Conservation (phyloP, 257 asterid genomes). For the Solanum commersonii region DNA sequence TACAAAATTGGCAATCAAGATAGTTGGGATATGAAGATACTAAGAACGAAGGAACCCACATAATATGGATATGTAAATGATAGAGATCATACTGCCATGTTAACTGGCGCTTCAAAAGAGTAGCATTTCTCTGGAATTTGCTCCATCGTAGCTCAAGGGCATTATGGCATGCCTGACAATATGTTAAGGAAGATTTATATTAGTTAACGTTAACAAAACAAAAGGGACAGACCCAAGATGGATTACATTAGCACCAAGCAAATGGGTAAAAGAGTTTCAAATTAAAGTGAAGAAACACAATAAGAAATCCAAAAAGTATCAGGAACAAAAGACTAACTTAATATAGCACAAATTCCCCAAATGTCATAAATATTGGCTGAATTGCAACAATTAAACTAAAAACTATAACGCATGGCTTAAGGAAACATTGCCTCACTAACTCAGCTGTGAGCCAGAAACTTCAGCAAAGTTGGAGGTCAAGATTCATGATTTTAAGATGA, state of each 20-base stretch:
- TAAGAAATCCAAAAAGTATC: not conserved
- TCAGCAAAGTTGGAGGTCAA: not conserved
- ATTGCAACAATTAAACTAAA: not conserved
- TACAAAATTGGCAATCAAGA: slow-evolving; percentile 7
- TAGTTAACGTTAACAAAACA: not conserved
- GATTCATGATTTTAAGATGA: not conserved
- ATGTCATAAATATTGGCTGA: not conserved
- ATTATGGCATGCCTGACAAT: slow-evolving; percentile 54
- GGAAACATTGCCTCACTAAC: not conserved
- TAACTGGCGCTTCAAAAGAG: slow-evolving; percentile 63
- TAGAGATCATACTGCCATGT: slow-evolving; percentile 73
- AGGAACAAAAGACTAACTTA: not conserved
- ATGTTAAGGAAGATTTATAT: not conserved
- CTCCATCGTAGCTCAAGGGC: slow-evolving; percentile 47
- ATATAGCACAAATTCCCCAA: not conserved
- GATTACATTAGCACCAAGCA: not conserved
- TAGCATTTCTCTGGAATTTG: slow-evolving; percentile 68
- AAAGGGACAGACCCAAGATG: not conserved
- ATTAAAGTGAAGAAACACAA: not conserved
- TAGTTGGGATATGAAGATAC: not conserved
- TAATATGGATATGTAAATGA: slow-evolving; percentile 7
- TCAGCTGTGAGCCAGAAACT: not conserved
- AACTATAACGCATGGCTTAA: not conserved
- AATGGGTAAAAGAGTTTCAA: not conserved
- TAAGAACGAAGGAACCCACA: not conserved